These are phyloP conservation scores for Penicillium corylophilum DNA, from an alignment of 2,329 filamentous ascomycete genomes.

Conservation along the genomic window DNA sequence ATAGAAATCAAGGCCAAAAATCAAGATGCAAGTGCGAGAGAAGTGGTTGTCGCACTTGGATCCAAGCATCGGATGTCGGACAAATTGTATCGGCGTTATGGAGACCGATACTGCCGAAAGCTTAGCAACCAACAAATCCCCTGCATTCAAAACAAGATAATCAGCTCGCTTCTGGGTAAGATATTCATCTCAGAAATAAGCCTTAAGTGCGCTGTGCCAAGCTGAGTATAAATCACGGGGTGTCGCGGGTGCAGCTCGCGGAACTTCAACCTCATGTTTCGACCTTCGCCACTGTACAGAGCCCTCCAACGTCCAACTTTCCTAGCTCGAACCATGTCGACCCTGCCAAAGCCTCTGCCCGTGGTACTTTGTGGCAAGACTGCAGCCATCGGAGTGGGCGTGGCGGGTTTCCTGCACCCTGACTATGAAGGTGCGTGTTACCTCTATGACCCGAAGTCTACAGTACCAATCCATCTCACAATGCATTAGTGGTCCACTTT, in stretches of 20 bases:
- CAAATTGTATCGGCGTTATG: background rate
- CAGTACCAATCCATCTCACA: background rate
- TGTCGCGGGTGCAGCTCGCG: background rate
- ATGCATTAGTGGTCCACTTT: conserved; percentile 24
- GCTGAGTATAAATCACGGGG: conserved; percentile 1
- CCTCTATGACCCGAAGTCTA: background rate
- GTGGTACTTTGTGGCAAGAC: conserved; percentile 19
- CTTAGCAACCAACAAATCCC: background rate
- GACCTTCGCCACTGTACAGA: background rate
- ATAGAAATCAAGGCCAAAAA: background rate
- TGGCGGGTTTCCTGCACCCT: conserved; percentile 16
- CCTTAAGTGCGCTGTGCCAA: background rate
- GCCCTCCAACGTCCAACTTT: background rate
- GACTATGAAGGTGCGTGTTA: conserved; percentile 20
- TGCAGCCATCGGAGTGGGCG: conserved; percentile 15
- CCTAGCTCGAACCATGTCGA: conserved; percentile 9
- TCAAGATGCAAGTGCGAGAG: background rate
- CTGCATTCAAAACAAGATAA: background rate
- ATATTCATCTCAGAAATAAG: background rate
- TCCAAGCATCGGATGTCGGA: background rate
- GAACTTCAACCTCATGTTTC: background rate
- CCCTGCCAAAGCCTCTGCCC: conserved; percentile 6
- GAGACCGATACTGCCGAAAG: background rate
- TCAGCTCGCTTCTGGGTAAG: background rate
- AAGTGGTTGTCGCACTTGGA: background rate